These are phyloP conservation scores for Excoecaria cochinchinensis DNA, from an alignment of 345 rosid species.

Conservation along the genomic window DNA sequence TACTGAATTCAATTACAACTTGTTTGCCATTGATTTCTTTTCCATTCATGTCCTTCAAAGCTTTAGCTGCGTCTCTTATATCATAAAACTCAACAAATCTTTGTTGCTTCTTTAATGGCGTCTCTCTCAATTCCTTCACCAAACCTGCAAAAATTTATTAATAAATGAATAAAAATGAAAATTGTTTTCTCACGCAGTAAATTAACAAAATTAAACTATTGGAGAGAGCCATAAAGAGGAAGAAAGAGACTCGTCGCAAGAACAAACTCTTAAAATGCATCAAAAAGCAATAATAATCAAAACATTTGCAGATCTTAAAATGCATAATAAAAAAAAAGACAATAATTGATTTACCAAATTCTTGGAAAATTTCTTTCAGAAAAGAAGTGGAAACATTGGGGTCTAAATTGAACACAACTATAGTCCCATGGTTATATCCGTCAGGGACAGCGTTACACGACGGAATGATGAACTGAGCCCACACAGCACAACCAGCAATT, in stretches of 20 bases:
- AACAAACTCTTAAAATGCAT: constrained; percentile 4
- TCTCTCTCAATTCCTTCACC: constrained; percentile 82
- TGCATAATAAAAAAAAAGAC: background rate
- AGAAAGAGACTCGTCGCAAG: constrained; percentile 23
- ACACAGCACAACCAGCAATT: constrained; percentile 48
- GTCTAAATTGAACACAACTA: constrained; percentile 77
- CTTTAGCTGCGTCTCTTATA: constrained; percentile 74
- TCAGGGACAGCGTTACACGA: constrained; percentile 51
- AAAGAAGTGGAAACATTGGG: constrained; percentile 52
- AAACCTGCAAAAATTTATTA: constrained; percentile 39
- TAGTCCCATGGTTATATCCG: constrained; percentile 84
- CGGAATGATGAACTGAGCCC: constrained; percentile 76
- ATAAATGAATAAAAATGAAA: background rate
- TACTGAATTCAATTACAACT: constrained; percentile 69
- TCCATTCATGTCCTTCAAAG: constrained; percentile 69
- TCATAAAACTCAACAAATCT: constrained; percentile 84
- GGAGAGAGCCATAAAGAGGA: constrained; percentile 6
- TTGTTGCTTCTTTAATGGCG: constrained; percentile 82
- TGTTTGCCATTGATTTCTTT: constrained; percentile 53
- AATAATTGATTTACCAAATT: constrained; percentile 46
- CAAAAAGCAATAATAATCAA: constrained; percentile 11
- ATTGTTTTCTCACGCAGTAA: background rate
- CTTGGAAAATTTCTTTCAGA: constrained; percentile 58
- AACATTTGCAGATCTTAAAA: constrained; percentile 18
- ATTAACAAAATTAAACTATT: background rate